These are phyloP conservation scores for Backusella macrospora DNA, from an alignment of 192 early-diverging fungal genomes.

Conservation along the genomic window DNA sequence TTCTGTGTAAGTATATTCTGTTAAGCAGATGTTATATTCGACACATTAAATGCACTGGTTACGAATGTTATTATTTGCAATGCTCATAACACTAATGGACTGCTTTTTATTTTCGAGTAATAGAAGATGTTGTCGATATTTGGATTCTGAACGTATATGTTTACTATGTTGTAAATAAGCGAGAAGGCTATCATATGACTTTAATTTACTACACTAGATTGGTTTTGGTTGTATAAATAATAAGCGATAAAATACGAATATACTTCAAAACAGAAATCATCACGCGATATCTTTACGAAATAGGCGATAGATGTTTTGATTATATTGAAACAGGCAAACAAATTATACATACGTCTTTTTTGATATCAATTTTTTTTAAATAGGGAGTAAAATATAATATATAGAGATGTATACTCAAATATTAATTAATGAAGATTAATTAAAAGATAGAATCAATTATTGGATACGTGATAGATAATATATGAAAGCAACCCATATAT, in stretches of 20 bases:
- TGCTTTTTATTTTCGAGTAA: background rate
- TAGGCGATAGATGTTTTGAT: background rate
- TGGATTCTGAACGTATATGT: background rate
- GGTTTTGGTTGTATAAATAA: too few relatives aligned
- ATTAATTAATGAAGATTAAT: background rate
- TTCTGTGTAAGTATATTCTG: background rate
- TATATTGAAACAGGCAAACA: background rate
- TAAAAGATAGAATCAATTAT: conserved; percentile 1
- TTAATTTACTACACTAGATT: background rate
- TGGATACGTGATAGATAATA: conserved; percentile 47
- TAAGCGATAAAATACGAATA: background rate
- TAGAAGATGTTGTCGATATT: too few relatives aligned
- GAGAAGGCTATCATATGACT: background rate
- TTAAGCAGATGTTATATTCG: background rate
- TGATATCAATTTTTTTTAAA: background rate
- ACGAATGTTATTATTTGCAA: background rate
- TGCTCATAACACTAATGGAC: background rate
- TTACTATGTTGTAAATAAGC: background rate
- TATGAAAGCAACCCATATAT: conserved; percentile 56
- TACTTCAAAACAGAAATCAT: background rate
- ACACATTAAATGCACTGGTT: background rate
- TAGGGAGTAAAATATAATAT: background rate
- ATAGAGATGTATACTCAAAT: background rate
- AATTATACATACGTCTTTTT: background rate
- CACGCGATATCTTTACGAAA: background rate